Evolutionary conservation across 1,284 basidiomycete species (phyloP), one percentile per base, ranked within the genome.

Genomic region (Gastroboletus turbinatus): DNA sequence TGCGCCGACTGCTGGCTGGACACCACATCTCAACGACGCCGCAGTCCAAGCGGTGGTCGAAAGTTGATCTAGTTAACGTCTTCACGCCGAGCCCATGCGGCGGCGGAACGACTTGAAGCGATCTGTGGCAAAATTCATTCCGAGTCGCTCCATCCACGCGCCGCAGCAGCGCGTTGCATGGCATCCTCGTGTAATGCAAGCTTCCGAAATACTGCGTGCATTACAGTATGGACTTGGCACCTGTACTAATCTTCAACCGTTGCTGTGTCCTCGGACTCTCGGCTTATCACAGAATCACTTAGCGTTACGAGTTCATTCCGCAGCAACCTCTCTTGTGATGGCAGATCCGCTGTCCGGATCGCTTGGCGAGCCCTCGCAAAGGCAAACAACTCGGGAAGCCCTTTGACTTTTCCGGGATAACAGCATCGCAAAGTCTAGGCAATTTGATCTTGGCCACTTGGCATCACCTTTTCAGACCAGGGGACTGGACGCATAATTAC

Each of bases 251-350:
- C 46, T 49, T 29, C 27, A 19, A 29, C 19, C 9, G 5, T 7
- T 50, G 10, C 16, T 25, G 21, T 11, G 30, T 53, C 56, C 55
- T 58, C 56, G 49, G 50, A 56, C 27, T 29, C 43, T 53, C 33
- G 46, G 33, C 30, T 16, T 21, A 29, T 30, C 10, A 43, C 23
- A n/a, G 9, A 43, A 47, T 25, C 30, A 16, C 11, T 5, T 30
- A 6, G 7, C 9, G 36, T 49, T n/a, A n/a, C n/a, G n/a, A n/a
- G 48, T 19, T 50, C 49, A 11, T 27, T 21, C n/a, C 50, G 50
- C 50, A 51, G 50, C 49, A 32, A n/a, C 27, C 27, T 23, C 17
- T 17, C 14, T 33, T 36, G 46, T 36, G 23, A 30, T 42, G 9
- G 30, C 25, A 35, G 38, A 42, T 56, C 45, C 39, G 44, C 44